Evolutionary conservation across 805 yeast species (phyloP), one percentile per base, ranked within the genome.

Genomic region (Pichia exigua): DNA sequence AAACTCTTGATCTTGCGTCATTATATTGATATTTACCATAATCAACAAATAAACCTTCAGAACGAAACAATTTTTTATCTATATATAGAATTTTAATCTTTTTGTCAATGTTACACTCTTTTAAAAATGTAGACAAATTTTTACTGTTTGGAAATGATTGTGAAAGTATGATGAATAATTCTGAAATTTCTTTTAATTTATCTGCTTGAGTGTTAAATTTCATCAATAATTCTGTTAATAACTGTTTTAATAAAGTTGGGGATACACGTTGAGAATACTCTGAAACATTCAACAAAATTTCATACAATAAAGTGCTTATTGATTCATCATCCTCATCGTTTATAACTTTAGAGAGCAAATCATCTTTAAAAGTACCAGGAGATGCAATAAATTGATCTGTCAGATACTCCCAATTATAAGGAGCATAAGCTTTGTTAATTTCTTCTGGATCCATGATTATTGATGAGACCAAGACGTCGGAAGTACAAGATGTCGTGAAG

Each of bases 1-100:
- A 67, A 24, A 62, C 65, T 40, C 64, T 54, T 15, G 56, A 53
- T 52, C 61, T 63, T 2, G 68, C 66, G 51, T 66, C 67, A 17
- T 55, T 58, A 52, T 60, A 67, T 35, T 64, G 62, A 42, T 56
- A 57, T 48, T 58, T 60, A 40, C 60, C 60, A 51, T 57, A 66
- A 26, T 65, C 66, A 11, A 61, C 62, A 53, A 58, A 68, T 48
- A 70, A 44, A 2, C 64, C 67, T 17, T 51, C 52, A 8, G 61
- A 53, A 44, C 55, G 59, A 45, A 69, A 52, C 3, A 63, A 28
- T 6, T 57, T 49, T 27, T 59, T 50, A 40, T 67, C 69, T 12
- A 69, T 55, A 49, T 64, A 60, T 41, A 60, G 57, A 21, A 60
- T 55, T 50, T 67, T 66, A 28, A 63, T 56, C 22, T 56, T 57